Base-by-base conservation (phyloP, 2,329 filamentous ascomycete species). In the Phyllosticta paracitricarpa region DNA sequence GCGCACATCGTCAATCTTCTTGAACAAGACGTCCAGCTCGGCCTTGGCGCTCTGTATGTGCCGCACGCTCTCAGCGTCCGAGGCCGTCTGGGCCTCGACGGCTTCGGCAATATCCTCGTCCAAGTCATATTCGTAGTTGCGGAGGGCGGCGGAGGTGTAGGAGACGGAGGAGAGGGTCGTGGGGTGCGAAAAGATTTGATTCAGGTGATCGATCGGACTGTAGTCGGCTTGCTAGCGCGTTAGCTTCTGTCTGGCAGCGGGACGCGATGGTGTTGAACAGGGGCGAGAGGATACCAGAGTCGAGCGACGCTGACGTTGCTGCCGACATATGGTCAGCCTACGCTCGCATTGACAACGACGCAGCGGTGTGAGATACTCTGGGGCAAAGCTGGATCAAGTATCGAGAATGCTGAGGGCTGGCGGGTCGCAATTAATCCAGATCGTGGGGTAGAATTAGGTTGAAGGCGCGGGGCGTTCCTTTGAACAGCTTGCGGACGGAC, bases 1-100 rank as follows among this genome's bases (percentile, higher is more conserved):
- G 61, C 92, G 89, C 61, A 99, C 93, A 66, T 87, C 89, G 74
- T 97, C 93, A 73, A 99, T 97, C 77, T 95, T 96, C 69, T 86
- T 85, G 80, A 99, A 97, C 51, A 99, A 85, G 67, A 89, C 87
- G 19, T 89, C 88, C 64, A 99, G 84, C 77, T 97, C 94, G 61
- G 85, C 83, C 77, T 97, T 93, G 54, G 94, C 92, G 57, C 88
- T 85, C 77, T 95, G 89, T 79, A 99, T 97, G 67, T 92, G 88
- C 76, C 90, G 85, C 64, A 97, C 87, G 72, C 89, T 95, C 68
- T 92, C 91, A 69, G 89, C 85, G 74, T 95, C 89, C 62, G 89
- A 90, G 71, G 88, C 89, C 54, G 91, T 89, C 78, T 97, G 93
- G 54, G 86, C 78, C 63, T 82, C 84, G 66, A 88, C 84, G 66